phyloP scores from a whole-genome alignment of 2,329 filamentous ascomycete genomes.

The Exophiala viscosa region DNA sequence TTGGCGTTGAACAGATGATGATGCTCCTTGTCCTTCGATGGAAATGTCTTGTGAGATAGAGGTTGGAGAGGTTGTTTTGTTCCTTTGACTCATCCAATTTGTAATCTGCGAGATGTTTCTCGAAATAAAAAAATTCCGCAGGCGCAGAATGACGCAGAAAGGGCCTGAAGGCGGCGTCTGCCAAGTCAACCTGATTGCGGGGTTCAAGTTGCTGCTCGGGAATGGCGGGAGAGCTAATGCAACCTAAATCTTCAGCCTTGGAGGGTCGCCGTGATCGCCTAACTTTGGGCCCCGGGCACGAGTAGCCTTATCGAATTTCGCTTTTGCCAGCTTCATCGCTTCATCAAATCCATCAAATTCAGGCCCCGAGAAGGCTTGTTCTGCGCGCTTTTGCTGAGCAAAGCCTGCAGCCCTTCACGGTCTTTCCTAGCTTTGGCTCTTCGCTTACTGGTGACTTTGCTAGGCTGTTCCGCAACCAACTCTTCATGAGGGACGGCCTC shows the following conservation, averaged over 20 bases:
- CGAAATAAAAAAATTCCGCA: constrained; percentile 19
- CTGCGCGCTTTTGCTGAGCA: constrained; percentile 37
- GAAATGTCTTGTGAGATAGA: too few species aligned
- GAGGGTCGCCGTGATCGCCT: background rate
- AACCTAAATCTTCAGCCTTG: background rate
- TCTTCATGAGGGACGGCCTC: background rate
- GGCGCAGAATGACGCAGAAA: constrained; percentile 17
- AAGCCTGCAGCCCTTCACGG: constrained; percentile 49
- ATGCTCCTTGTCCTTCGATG: too few species aligned
- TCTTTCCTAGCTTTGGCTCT: constrained; percentile 54
- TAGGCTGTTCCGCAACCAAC: background rate
- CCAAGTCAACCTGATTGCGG: constrained; percentile 8
- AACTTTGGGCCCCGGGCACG: too few species aligned
- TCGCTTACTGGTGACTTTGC: constrained; percentile 48
- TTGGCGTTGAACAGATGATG: background rate
- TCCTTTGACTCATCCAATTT: background rate
- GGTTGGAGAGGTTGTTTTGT: background rate
- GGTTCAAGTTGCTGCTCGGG: background rate
- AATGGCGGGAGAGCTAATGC: constrained; percentile 13
- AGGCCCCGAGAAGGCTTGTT: constrained; percentile 11
- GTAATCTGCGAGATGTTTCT: constrained; percentile 7
- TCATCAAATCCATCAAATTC: constrained; percentile 29
- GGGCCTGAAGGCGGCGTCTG: constrained; percentile 10
- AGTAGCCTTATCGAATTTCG: too few species aligned
- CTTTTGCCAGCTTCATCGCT: constrained; percentile 9